A percentile compares a stretch with the other conserved stretches of the same genome.
Conservation (phyloP, 1,139 yeast genomes). For the Saccharomyces hybrid region DNA sequence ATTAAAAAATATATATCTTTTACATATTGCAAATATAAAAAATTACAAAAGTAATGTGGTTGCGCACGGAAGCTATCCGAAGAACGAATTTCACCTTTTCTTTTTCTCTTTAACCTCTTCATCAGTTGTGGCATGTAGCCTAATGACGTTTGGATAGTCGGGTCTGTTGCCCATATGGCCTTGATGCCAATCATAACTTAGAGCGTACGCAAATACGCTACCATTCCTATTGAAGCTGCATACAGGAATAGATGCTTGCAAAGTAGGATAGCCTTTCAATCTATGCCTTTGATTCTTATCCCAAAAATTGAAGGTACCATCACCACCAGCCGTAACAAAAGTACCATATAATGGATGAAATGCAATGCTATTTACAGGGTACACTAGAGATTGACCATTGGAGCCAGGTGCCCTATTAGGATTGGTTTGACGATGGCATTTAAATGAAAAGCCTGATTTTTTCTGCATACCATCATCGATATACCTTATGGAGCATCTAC, state of each 20-base stretch:
- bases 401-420: constrained; percentile 32
- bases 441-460: constrained; percentile 75
- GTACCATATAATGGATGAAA: constrained; percentile 92
- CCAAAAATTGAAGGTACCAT: constrained; percentile 94
- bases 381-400: constrained; percentile 46
- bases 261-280: constrained; percentile 68
- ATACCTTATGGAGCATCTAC: constrained; percentile 94
- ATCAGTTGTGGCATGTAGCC: constrained; percentile 78
- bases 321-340: constrained; percentile 89
- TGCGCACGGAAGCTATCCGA: neutral
- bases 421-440: constrained; percentile 66
- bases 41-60: neutral
- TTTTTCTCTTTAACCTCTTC: constrained; percentile 78
- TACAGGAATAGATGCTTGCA: constrained; percentile 68
- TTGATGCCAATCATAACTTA: constrained; percentile 92
- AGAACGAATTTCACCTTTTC: constrained; percentile 35
- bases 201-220: constrained; percentile 79
- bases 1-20: neutral
- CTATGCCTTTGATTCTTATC: constrained; percentile 90
- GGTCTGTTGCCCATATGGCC: constrained; percentile 75
- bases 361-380: constrained; percentile 69
- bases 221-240: constrained; percentile 82
- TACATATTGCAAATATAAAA: neutral
- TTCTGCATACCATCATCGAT: constrained; percentile 76
- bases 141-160: constrained; percentile 67